These are phyloP conservation scores for Albizia julibrissin DNA, from an alignment of 306 rosid species.

Conservation along the genomic window DNA sequence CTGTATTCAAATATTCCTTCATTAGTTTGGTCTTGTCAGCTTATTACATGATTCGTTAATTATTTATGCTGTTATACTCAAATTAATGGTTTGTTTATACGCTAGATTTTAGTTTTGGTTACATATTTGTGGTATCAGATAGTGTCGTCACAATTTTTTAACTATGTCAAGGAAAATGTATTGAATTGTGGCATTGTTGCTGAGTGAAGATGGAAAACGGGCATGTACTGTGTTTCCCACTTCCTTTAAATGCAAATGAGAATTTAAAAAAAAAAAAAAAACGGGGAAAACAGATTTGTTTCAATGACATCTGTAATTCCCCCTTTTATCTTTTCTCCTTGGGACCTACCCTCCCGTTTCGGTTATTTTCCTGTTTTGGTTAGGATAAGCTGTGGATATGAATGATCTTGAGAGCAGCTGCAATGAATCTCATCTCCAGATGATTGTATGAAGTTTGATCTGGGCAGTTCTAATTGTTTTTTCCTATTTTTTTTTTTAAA, in stretches of 20 bases:
- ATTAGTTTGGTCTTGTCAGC: conserved; percentile 9
- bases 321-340: background rate
- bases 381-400: conserved; percentile 57
- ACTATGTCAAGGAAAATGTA: no score
- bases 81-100: conserved; percentile 12
- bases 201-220: background rate
- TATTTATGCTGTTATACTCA: conserved; percentile 13
- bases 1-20: conserved; percentile 19
- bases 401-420: conserved; percentile 52
- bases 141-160: background rate
- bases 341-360: no score
- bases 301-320: conserved; percentile 14
- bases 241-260: conserved; percentile 6
- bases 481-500: background rate
- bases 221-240: background rate
- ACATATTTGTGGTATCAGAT: conserved; percentile 21
- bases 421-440: conserved; percentile 27
- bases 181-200: no score
- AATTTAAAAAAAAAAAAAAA: background rate
- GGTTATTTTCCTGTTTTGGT: conserved; percentile 4
- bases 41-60: conserved; percentile 1
- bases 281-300: background rate
- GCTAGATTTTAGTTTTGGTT: conserved; percentile 19
- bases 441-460: background rate
- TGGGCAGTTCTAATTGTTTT: background rate